Evolutionary conservation across 164 flowering plant genomes (phyloP), one percentile per base, ranked within the genome.

Genomic region (Chimonanthus salicifolius): DNA sequence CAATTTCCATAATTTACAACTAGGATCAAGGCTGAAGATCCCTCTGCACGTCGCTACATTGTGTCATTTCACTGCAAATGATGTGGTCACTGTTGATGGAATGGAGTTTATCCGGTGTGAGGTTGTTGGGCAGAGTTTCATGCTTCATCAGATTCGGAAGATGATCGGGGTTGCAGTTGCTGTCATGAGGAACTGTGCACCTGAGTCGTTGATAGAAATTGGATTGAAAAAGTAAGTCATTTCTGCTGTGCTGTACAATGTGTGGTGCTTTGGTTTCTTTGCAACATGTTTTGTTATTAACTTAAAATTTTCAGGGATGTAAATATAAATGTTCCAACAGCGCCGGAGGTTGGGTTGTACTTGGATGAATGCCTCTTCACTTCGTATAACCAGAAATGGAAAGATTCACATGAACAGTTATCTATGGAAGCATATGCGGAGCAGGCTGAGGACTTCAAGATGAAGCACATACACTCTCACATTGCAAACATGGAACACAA

Each of bases 71-170:
- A 81, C 83, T 69, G 99, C 98, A 0, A 83, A 81, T 48, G 73
- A 77, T 6, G 74, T 77, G 2, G 86, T 96, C 15, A 81, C 65
- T 18, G 83, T 96, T 60, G 88, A 90, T 5, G 99, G 95, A 11
- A 86, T 93, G 46, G 99, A 96, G 15, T 96, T 96, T 83, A 86
- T 96, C 4, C 91, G 94, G 86, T 92, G 98, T 72, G 95, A 92
- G 80, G 97, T 96, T 63, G 83, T 96, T 67, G 98, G 99, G n/a
- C 97, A 96, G 85, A 96, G 99, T 80, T 96, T 94, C 84, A 92
- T 96, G 98, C 99, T 96, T 86, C 99, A 96, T 81, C 99, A 94
- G 79, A 96, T 96, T 0, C 77, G 98, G 68, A 96, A 96, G 82
- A 85, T 96, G 98, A 87, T 94, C 43, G 99, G 98, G 69, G 85